Evolutionary conservation across 1,139 yeast genomes (phyloP), one percentile per base, ranked within the genome.

Genomic region (Torulaspora pretoriensis): DNA sequence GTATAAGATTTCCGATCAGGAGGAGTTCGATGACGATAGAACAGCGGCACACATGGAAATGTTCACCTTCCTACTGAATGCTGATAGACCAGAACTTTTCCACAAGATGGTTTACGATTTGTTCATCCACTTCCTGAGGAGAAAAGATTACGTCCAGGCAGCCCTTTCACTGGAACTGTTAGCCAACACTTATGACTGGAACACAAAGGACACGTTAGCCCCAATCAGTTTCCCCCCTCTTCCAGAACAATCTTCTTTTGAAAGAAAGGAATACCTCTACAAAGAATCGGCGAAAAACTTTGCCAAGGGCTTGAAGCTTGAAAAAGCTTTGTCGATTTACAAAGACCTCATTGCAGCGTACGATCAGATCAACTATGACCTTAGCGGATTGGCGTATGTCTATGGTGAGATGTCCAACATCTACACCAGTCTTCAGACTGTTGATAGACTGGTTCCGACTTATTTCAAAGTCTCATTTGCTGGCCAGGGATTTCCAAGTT

Each of bases 21-120:
- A 82, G 38, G 95, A 88, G 57, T 88, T 83, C 65, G 92, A 84
- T 56, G 95, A 85, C 59, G 96, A 88, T 63, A 73, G 96, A 61
- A 82, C 89, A 2, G 83, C 85, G 76, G 86, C 84, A 61, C 80
- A 81, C 49, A 72, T 88, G 58, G 84, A 83, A 57, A 83, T 87
- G 57, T 79, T 85, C 53, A 83, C 89, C 39, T 86, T 80, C 63
- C 73, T 88, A 63, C 77, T 83, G 71, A 81, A 83, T 56, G 89
- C 88, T 38, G 81, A 83, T 60, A 81, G 82, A 55, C 94, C 94
- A 0, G 95, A 85, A 61, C 72, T 83, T 50, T 83, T 88, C 68
- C 83, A 85, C 60, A 77, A 87, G 12, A 84, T 86, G 62, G 78
- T 88, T 54, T 78, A 82, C 63, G 83, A 81, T 47, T 77, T 87